These are phyloP conservation scores for Nicotiana tabacum DNA, from an alignment of 257 asterid genomes.

Conservation along the genomic window DNA sequence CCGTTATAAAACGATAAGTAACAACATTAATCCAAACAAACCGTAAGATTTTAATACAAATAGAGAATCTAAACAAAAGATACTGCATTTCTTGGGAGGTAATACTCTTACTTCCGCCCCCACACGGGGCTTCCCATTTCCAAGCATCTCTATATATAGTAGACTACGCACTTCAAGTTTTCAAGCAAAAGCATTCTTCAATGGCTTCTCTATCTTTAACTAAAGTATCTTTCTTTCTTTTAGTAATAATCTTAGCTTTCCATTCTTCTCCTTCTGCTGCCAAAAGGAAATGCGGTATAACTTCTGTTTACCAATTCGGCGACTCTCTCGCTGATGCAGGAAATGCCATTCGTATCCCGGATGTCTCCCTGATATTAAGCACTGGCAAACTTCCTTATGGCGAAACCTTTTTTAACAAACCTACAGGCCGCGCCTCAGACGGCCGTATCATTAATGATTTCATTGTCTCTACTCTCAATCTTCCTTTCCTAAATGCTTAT, in stretches of 20 bases:
- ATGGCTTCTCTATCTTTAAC: background rate
- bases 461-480: background rate
- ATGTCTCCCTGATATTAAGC: background rate
- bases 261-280: background rate
- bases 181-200: background rate
- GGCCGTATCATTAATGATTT: background rate
- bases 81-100: too few species aligned
- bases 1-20: too few species aligned
- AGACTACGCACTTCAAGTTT: background rate
- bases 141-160: background rate
- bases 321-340: constrained; percentile 1
- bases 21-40: too few species aligned
- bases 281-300: background rate
- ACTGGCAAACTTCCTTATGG: background rate
- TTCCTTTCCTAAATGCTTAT: background rate
- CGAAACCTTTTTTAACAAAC: background rate
- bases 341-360: background rate
- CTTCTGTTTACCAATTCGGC: background rate
- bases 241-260: background rate
- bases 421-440: background rate
- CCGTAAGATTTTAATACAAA: too few species aligned
- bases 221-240: background rate
- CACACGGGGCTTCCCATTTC: background rate
- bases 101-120: too few species aligned
- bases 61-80: too few species aligned